Evolutionary conservation across 2,329 filamentous ascomycete species (phyloP), one percentile per base, ranked within the genome.

Genomic region (Hypoxylon sp.): DNA sequence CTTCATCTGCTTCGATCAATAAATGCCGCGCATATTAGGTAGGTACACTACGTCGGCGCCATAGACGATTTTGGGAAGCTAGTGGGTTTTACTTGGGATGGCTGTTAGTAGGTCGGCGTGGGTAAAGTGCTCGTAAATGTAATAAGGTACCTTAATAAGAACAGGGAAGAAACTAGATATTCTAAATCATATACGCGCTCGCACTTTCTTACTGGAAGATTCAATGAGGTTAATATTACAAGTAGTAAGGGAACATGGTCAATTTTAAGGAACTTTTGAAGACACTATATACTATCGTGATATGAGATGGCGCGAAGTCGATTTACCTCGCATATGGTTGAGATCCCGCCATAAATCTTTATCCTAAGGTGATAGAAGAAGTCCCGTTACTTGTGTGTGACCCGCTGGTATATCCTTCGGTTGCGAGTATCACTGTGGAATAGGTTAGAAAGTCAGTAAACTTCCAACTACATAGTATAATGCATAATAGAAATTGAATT

Each of bases 391-490:
- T 73, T 13, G 62, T 72, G 25, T 64, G 68, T 20, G 69, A 68
- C 5, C 74, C 74, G 27, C 70, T 75, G 14, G 73, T 75, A 56
- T 73, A 76, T 30, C 74, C 74, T 37, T 76, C 73, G 1, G 73
- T 76, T 2, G 73, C 74, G 11, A 76, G 54, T 49, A 76, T 76
- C 74, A 76, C 73, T 76, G 6, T 25, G 61, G 27, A 20, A 7
- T 13, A 7, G n/a, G n/a, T n/a, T 13, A n/a, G 20, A n/a, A n/a
- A 22, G 33, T 63, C 31, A 33, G 50, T 11, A 13, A 4, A 6
- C 6, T 35, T 53, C 0, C 22, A n/a, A 14, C 8, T 25, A 17
- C 5, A 20, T 13, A 22, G 8, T 3, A 17, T 40, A 2, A 31
- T 7, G 6, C 30, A 31, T n/a, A 17, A 31, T 40, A 11, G 40